Percentiles rank a stretch among this genome's conserved stretches.
Conservation (phyloP, 1,284 basidiomycete genomes). For the Malassezia nana region DNA sequence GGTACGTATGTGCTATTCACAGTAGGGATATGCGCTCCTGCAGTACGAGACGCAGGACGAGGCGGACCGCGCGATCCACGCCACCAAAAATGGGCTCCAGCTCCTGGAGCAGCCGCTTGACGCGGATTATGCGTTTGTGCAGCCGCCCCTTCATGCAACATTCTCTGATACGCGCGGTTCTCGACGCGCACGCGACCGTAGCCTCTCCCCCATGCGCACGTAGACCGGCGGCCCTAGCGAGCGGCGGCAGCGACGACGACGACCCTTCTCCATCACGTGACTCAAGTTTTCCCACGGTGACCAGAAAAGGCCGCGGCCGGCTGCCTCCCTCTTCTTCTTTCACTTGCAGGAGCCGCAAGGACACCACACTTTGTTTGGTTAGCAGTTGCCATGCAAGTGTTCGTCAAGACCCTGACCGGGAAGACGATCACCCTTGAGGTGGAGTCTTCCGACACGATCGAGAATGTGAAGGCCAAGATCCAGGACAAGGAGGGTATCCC, state of each 20-base stretch:
- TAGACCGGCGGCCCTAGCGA: neutral
- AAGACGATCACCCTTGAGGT: conserved; percentile 50
- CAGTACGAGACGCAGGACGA: conserved; percentile 90
- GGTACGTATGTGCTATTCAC: conserved; percentile 50
- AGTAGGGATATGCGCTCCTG: conserved; percentile 55
- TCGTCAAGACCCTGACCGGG: conserved; percentile 48
- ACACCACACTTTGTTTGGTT: conserved; percentile 41
- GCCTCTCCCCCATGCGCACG: conserved; percentile 15
- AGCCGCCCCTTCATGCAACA: conserved; percentile 59
- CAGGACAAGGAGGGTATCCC: conserved; percentile 64
- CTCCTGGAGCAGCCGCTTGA: conserved; percentile 77
- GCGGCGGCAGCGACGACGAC: neutral
- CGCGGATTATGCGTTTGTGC: conserved; percentile 90
- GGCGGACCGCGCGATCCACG: conserved; percentile 77
- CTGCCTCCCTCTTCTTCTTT: neutral
- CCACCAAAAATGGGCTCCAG: conserved; percentile 68
- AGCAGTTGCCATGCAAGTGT: conserved; percentile 44
- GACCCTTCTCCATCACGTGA: conserved; percentile 11
- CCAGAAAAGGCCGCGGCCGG: neutral
- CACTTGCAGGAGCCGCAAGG: conserved; percentile 22
- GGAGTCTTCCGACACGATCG: conserved; percentile 49
- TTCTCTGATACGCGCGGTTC: neutral
- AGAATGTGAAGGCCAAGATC: conserved; percentile 51
- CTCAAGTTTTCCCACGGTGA: conserved; percentile 13
- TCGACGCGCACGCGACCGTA: conserved; percentile 12